Base-by-base conservation (phyloP, 2,329 filamentous ascomycete species). In the Lecanicillium sp. region DNA sequence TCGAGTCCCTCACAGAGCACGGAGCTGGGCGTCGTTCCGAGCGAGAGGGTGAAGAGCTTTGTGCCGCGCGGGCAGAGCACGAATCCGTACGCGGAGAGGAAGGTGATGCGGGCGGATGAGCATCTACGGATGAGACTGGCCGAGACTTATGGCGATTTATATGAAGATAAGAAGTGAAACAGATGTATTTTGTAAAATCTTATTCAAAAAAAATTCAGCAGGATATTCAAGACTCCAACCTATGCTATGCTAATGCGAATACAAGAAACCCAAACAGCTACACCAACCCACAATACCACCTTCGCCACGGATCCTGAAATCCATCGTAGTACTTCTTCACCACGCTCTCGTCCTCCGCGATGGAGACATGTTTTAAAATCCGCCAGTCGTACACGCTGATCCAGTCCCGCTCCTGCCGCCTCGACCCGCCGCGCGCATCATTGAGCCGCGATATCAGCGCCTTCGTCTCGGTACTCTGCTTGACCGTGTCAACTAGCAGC, bases 51-150 rank as follows among this genome's bases (percentile, higher is more conserved):
- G 3, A 66, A 59, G 55, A 63, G 59, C 45, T 71, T 69, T 45
- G 62, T 62, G 27, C 67, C 63, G 33, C 56, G 59, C 0, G 60
- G 58, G 9, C 51, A 57, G 1, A 62, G 65, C 35, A 58, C 57
- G 30, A 77, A 77, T 44, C 73, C 72, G 2, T 73, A 75, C 56
- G 71, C 71, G 1, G 70, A 74, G 55, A 70, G 71, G 43, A 77
- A 73, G 61, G 74, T 79, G 2, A 63, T 85, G 60, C 85, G 81
- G 1, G 81, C 82, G 2, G 71, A 77, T 54, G 78, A 84, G 60
- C 82, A 86, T 61, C 61, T 86, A 49, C 70, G 75, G 54, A 80
- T 79, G 71, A 69, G 81, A 47, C 62, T 86, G 44, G 74, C 68
- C 52, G 79, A 74, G 17, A 83, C 73, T 8, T 85, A 85, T 58